Evolutionary conservation across 116 monocot genomes (phyloP), one percentile per base, ranked within the genome.

Genomic region (Iris pallida): DNA sequence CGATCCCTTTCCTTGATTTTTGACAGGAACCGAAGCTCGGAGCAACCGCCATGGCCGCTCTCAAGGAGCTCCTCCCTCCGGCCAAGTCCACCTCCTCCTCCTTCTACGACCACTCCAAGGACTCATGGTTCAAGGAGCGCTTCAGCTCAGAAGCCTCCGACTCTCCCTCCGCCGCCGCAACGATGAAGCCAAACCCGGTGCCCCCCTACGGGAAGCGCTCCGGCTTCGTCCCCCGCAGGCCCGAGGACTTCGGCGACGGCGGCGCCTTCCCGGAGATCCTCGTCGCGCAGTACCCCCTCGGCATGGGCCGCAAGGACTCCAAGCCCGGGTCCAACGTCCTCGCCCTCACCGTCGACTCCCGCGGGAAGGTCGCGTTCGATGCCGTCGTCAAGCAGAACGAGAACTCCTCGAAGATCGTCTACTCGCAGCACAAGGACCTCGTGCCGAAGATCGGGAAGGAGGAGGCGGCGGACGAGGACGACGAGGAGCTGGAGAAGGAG

Each of bases 201-300:
- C 92, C 83, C 2, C 90, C 88, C 2, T 97, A 97, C 61, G 97
- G 92, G 8, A 97, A 92, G 68, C 86, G 97, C 0, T 81, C 92
- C 0, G 97, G 97, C 12, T 97, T 97, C 57, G 53, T 97, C 16
- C 97, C 97, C 1, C 73, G 92, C 17, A 90, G 71, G 66, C 83
- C 85, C 7, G 97, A 92, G 48, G 97, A 97, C 70, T 97, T 92
- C 57, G 97, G 97, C 4, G 92, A 97, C 70, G 97, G 97, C 0
- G 97, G 97, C 12, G 89, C 97, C 30, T 97, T 92, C 60, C 97
- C 97, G 7, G 97, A 97, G 74, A 92, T 97, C 56, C 97, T 90
- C 68, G 92, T 97, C 0, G 92, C 87, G 3, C 97, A 98, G 78
- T 98, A 98, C 51, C 98, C 98, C 14, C 82, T 92, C 41, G 90